Conservation (phyloP, 257 asterid species). For the Scutellaria barbata region DNA sequence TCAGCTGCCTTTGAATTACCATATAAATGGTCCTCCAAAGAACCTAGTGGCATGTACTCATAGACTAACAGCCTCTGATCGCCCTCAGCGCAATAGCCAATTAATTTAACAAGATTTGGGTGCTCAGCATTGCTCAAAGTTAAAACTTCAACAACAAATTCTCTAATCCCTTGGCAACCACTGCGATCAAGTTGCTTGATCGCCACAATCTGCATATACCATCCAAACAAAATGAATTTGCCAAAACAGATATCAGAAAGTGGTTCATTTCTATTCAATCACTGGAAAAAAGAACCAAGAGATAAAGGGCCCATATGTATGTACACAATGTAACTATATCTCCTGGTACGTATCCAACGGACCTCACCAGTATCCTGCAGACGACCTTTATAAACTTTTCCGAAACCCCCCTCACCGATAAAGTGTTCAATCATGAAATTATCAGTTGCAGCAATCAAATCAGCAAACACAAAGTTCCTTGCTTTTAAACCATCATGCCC, state of each 20-base stretch:
- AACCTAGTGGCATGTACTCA: conserved; percentile 60
- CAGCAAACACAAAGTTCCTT: conserved; percentile 31
- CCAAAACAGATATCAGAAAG: not conserved
- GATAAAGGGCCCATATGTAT: not conserved
- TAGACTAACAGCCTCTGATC: conserved; percentile 57
- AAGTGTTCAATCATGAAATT: conserved; percentile 57
- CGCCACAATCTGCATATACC: conserved; percentile 48
- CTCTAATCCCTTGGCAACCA: conserved; percentile 58
- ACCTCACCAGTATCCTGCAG: conserved; percentile 62
- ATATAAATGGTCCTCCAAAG: conserved; percentile 54
- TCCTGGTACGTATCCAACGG: conserved; percentile 27
- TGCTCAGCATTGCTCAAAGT: conserved; percentile 51
- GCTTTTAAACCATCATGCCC: conserved; percentile 39
- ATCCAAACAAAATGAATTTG: not conserved
- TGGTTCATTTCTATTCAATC: no score
- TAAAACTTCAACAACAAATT: conserved; percentile 50
- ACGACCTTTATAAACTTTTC: conserved; percentile 67
- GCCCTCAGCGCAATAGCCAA: conserved; percentile 57
- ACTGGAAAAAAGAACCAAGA: not conserved
- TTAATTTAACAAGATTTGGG: conserved; percentile 57
- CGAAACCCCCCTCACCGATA: conserved; percentile 84
- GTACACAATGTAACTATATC: not conserved
- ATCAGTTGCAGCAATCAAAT: conserved; percentile 58
- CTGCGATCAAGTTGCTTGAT: conserved; percentile 53
- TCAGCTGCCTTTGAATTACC: conserved; percentile 32